Conservation (phyloP, 148 eudicot genomes). For the Cornus controversa region DNA sequence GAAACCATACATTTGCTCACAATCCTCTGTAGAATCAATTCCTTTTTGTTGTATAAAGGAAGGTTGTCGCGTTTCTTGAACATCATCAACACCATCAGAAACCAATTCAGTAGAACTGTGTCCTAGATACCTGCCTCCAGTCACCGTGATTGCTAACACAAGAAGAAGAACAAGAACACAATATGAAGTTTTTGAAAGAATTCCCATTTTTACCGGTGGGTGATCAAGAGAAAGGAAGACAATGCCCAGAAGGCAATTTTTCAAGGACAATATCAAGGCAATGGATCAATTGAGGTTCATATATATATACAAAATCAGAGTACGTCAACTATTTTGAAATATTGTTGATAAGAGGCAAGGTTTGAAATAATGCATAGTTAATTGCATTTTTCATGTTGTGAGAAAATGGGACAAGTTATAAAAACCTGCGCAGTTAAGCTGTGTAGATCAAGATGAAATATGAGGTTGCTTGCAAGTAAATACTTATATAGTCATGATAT, state of each 20-base stretch:
- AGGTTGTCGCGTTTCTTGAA: neutral
- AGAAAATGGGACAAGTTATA: no score
- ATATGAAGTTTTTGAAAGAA: neutral
- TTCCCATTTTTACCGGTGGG: neutral
- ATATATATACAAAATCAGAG: neutral
- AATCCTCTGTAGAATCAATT: conserved; percentile 10
- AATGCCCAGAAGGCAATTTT: neutral
- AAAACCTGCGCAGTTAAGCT: no score
- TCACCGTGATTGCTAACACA: neutral
- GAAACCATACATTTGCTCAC: conserved; percentile 41
- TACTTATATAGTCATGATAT: no score
- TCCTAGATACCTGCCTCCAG: neutral
- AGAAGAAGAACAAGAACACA: neutral
- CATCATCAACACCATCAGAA: conserved; percentile 16
- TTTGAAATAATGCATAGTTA: neutral
- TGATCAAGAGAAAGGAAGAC: neutral
- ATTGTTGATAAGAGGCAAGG: neutral
- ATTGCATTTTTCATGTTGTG: no score
- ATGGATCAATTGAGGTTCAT: neutral
- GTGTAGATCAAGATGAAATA: no score
- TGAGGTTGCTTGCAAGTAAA: no score
- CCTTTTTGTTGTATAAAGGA: conserved; percentile 10
- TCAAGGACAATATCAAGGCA: no score
- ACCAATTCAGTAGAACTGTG: conserved; percentile 2
- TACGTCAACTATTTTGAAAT: no score